Base-by-base conservation (phyloP, 2,329 filamentous ascomycete species). In the Diaporthe eres region DNA sequence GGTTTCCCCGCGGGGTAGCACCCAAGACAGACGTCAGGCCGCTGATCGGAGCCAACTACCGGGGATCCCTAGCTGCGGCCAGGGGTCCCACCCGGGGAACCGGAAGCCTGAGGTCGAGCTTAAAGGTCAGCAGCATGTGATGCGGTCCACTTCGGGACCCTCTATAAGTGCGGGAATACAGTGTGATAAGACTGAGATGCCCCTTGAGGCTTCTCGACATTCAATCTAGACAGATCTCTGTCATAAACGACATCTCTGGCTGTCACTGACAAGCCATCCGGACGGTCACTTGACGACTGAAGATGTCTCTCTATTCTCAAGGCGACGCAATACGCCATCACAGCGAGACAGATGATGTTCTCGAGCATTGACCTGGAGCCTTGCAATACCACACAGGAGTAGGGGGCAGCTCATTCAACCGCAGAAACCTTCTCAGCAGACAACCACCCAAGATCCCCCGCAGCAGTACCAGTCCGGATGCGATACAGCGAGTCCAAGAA, bases 401-500 rank as follows among this genome's bases (percentile, higher is more conserved):
- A 10, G 8, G 13, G 10, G 25, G 19, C 19, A 39, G 8, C n/a
- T 63, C n/a, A 70, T n/a, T 47, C n/a, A 3, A 37, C 6, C 31
- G 4, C 8, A 4, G 47, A 44, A 1, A 75, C 44, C 19, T 17
- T 73, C 61, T 55, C 70, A 10, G 39, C 58, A 44, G 34, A 25
- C 10, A 77, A 19, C 77, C 75, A 77, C 4, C 6, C 55, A 10
- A 53, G 1, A 5, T 74, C 39, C 3, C 75, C 74, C 4, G 37
- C 31, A 53, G 67, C 71, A 70, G 70, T 71, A 5, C n/a, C 42
- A 25, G 57, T 73, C 9, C 78, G 74, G 81, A 91, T 80, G 34
- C 82, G 82, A 79, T 88, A 88, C 77, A 93, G 80, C 84, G 91
- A 94, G 79, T 98, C 96, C 57, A 98, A 85, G 81, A 98, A 96